These are phyloP conservation scores for Tripterygium wilfordii DNA, from an alignment of 177 flowering plant species.

Conservation along the genomic window DNA sequence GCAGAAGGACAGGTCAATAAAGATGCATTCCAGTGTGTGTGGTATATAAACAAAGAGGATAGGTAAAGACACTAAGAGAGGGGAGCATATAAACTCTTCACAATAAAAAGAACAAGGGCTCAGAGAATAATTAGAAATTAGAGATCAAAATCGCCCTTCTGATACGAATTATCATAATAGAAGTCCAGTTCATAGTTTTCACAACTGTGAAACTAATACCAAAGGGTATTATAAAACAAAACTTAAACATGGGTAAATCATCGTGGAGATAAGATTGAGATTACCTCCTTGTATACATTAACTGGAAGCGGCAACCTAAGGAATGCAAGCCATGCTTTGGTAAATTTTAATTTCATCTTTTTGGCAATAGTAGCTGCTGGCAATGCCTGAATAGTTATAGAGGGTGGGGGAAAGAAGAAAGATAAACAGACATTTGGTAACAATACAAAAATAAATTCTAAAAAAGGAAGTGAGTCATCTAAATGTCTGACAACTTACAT, in stretches of 20 bases:
- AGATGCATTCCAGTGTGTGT: too few species aligned
- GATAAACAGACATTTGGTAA: neutral
- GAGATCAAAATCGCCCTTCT: too few species aligned
- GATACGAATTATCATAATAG: too few species aligned
- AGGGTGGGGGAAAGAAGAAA: neutral
- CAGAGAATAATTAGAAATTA: too few species aligned
- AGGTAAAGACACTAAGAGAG: too few species aligned
- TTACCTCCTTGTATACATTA: constrained; percentile 93
- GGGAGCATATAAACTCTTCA: too few species aligned
- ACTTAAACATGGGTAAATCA: neutral
- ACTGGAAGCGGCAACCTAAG: constrained; percentile 80
- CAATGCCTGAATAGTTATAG: constrained; percentile 37
- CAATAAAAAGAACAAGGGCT: too few species aligned
- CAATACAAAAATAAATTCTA: neutral
- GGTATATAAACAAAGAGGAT: too few species aligned
- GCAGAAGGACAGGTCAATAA: constrained; percentile 4
- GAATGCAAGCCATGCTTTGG: constrained; percentile 86
- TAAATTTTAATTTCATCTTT: constrained; percentile 71
- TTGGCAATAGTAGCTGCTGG: constrained; percentile 38
- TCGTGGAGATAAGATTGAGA: constrained; percentile 1
- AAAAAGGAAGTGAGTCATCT: too few species aligned
- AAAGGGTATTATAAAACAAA: too few species aligned
- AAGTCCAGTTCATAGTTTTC: too few species aligned
- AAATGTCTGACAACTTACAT: constrained; percentile 39
- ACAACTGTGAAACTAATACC: neutral